These are phyloP conservation scores for Acmispon strigosus DNA, from an alignment of 306 rosid genomes.

Conservation along the genomic window DNA sequence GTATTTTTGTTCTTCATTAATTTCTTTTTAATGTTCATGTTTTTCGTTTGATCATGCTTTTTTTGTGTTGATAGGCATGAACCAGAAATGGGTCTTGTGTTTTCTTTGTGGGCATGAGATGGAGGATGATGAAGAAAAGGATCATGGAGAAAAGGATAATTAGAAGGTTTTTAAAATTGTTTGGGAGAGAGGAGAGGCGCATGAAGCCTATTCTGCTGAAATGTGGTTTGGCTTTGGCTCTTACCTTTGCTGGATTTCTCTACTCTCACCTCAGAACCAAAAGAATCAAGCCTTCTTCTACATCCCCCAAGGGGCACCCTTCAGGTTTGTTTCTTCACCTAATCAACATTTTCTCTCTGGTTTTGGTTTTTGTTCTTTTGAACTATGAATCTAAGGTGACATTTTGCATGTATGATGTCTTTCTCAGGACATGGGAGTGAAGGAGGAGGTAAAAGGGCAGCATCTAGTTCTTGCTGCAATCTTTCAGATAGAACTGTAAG, in stretches of 20 bases:
- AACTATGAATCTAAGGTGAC: neutral
- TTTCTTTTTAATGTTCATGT: neutral
- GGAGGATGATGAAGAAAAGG: constrained; percentile 65
- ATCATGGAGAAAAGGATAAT: constrained; percentile 14
- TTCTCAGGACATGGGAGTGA: constrained; percentile 33
- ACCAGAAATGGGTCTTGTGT: constrained; percentile 2
- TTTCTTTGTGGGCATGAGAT: constrained; percentile 26
- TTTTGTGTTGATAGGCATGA: constrained; percentile 10
- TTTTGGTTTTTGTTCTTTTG: neutral
- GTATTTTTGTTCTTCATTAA: neutral
- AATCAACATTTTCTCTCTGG: neutral
- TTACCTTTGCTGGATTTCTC: constrained; percentile 72
- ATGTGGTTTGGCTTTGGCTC: constrained; percentile 70
- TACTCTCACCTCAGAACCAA: constrained; percentile 43
- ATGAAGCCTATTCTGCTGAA: constrained; percentile 56
- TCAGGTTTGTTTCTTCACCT: constrained; percentile 36
- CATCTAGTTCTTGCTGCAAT: constrained; percentile 32
- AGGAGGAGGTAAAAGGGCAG: constrained; percentile 16
- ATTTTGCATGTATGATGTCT: neutral
- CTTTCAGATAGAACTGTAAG: constrained; percentile 34
- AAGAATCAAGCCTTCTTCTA: constrained; percentile 35
- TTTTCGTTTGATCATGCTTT: neutral
- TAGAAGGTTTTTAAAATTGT: constrained; percentile 4
- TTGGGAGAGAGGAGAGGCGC: constrained; percentile 36
- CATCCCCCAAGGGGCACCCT: constrained; percentile 30